These are phyloP conservation scores for Pythium graminicola DNA, from an alignment of 352 stramenopile species.

Conservation along the genomic window DNA sequence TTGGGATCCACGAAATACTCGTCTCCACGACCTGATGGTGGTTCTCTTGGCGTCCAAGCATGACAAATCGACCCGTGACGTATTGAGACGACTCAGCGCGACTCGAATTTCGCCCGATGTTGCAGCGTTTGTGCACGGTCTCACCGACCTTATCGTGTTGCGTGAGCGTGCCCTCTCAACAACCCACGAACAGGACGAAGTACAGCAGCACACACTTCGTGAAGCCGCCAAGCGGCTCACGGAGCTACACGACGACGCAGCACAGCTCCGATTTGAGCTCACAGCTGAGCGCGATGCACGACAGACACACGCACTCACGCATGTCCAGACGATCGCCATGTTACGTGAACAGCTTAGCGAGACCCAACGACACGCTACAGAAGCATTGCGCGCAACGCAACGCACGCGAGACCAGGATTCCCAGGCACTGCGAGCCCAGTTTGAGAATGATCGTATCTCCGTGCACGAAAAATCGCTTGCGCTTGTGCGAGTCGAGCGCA, in stretches of 20 bases:
- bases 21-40: background rate
- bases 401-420: constrained; percentile 42
- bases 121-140: constrained; percentile 29
- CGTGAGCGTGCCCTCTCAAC: constrained; percentile 35
- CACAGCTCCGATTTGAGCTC: constrained; percentile 59
- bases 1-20: constrained; percentile 25
- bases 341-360: constrained; percentile 46
- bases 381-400: constrained; percentile 29
- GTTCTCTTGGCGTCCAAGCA: constrained; percentile 15
- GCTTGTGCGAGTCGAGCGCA: constrained; percentile 24
- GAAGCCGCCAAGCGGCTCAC: constrained; percentile 51
- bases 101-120: constrained; percentile 35
- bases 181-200: constrained; percentile 53
- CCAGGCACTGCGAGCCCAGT: constrained; percentile 29
- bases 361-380: constrained; percentile 30
- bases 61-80: constrained; percentile 34
- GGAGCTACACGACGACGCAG: constrained; percentile 54
- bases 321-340: constrained; percentile 26
- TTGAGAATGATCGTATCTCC: constrained; percentile 27
- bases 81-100: constrained; percentile 32
- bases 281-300: constrained; percentile 30
- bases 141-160: constrained; percentile 37
- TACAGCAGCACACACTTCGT: constrained; percentile 22
- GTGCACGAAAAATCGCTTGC: constrained; percentile 33
- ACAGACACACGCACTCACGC: constrained; percentile 23